Conservation (phyloP, 768 basidiomycete genomes). For the Phlegmacium glaucopus region DNA sequence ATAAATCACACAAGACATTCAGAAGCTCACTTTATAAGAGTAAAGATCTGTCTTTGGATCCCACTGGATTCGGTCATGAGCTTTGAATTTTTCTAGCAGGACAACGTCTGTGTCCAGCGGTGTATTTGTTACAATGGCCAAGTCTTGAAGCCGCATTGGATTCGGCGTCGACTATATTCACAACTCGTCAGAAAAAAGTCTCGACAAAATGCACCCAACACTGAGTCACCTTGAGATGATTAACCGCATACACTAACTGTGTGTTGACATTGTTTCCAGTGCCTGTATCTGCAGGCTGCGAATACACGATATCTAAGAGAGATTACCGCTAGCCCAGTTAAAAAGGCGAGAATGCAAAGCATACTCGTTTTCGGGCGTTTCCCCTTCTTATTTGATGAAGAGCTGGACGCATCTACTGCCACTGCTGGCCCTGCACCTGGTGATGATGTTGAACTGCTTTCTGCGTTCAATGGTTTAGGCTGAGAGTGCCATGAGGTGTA, state of each 20-base stretch:
- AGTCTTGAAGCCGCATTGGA: constrained; percentile 85
- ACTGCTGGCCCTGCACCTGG: constrained; percentile 20
- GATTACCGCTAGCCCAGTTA: constrained; percentile 4
- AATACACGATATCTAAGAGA: constrained; percentile 67
- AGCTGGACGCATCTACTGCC: constrained; percentile 21
- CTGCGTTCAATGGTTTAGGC: constrained; percentile 33
- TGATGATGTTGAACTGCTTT: constrained; percentile 16
- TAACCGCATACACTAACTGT: constrained; percentile 81
- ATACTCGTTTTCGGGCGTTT: constrained; percentile 67
- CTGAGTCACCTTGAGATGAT: constrained; percentile 66
- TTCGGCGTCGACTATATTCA: constrained; percentile 54
- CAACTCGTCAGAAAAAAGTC: constrained; percentile 1
- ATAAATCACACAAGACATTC: neutral
- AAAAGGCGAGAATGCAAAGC: constrained; percentile 20
- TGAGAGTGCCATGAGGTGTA: constrained; percentile 77
- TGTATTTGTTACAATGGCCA: constrained; percentile 77
- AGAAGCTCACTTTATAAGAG: constrained; percentile 68
- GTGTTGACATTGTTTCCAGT: constrained; percentile 82
- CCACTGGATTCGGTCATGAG: constrained; percentile 75
- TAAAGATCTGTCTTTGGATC: constrained; percentile 85
- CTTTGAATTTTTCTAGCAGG: constrained; percentile 76
- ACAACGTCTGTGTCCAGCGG: constrained; percentile 69
- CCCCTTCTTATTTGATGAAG: constrained; percentile 42
- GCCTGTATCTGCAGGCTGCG: constrained; percentile 85
- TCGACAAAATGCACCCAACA: neutral